Percentiles rank a stretch among this genome's conserved stretches.
phyloP scores from a whole-genome alignment of 441 rosid species.

The Brassica balearica region DNA sequence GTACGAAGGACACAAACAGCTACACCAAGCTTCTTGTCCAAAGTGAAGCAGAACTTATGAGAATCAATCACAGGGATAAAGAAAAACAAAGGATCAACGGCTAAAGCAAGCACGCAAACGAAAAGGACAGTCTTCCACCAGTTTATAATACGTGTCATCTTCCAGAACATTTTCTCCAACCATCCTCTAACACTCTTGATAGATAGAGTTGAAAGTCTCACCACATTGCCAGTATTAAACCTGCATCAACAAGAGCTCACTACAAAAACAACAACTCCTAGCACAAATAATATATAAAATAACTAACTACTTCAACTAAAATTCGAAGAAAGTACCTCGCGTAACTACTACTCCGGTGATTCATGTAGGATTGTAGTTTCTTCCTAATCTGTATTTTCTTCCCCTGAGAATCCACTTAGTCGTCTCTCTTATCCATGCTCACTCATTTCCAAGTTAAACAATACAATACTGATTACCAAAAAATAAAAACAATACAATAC shows the following conservation, averaged over 20 bases:
- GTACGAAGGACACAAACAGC: constrained; percentile 38
- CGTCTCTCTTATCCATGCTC: too few species aligned
- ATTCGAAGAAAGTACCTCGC: neutral
- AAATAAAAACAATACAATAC: too few species aligned
- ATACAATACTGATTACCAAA: too few species aligned
- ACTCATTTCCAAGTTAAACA: too few species aligned
- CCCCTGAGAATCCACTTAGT: too few species aligned
- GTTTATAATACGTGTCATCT: constrained; percentile 36
- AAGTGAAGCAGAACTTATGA: constrained; percentile 46
- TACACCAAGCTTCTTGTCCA: constrained; percentile 54
- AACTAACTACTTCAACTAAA: neutral
- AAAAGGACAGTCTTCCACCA: constrained; percentile 62
- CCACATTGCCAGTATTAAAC: neutral
- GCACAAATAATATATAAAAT: neutral
- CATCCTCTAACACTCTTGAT: neutral
- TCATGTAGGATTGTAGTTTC: neutral
- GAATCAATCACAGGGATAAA: constrained; percentile 57
- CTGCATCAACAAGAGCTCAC: neutral
- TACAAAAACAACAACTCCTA: neutral
- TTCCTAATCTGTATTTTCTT: neutral
- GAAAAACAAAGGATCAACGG: constrained; percentile 65
- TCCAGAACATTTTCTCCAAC: neutral
- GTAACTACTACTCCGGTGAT: neutral
- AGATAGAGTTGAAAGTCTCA: neutral
- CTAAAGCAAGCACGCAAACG: constrained; percentile 58